Base-by-base conservation (phyloP, 2,329 filamentous ascomycete species). In the Trichoderma citrinoviride region DNA sequence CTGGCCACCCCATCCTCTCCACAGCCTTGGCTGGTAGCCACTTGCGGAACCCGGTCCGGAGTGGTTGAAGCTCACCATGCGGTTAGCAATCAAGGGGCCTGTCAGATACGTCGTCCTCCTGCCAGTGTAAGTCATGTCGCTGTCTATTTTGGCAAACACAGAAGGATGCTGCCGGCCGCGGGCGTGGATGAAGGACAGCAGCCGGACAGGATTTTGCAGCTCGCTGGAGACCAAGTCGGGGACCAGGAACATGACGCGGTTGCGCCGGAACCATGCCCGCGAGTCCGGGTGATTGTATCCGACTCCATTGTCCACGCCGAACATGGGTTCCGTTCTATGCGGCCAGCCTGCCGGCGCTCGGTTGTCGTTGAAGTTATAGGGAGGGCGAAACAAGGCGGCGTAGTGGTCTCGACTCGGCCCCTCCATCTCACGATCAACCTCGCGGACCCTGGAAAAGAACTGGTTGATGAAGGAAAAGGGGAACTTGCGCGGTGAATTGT, bases 141-240 rank as follows among this genome's bases (percentile, higher is more conserved):
- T 64, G 21, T 72, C 71, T 14, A 64, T 10, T 14, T 23, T 52
- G 6, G 55, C 50, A 50, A 67, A 72, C 3, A 64, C 49, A 3
- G 23, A 23, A 3, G 64, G 70, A 7, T 21, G 19, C 29, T 58
- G 19, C 37, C 68, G 67, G 23, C 62, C 69, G 5, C 70, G 69
- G 43, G 64, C 40, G 33, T 72, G 68, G 27, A 72, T 69, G 40
- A 72, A 72, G 3, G 23, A 64, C 50, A 70, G 62, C 19, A 72
- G 61, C 27, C 69, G 67, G 6, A 27, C n/a, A 1, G 67, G 66
- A 19, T 68, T 58, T 1, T 46, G 44, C 10, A 72, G 53, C 25
- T 72, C 71, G 5, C 57, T 43, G 12, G 65, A 27, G 33, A 71
- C 71, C 44, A 72, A 69, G 27, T 72, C 70, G 2, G 71, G 67